phyloP scores from a whole-genome alignment of 108 stramenopile species.

The Skeletonema grethae region DNA sequence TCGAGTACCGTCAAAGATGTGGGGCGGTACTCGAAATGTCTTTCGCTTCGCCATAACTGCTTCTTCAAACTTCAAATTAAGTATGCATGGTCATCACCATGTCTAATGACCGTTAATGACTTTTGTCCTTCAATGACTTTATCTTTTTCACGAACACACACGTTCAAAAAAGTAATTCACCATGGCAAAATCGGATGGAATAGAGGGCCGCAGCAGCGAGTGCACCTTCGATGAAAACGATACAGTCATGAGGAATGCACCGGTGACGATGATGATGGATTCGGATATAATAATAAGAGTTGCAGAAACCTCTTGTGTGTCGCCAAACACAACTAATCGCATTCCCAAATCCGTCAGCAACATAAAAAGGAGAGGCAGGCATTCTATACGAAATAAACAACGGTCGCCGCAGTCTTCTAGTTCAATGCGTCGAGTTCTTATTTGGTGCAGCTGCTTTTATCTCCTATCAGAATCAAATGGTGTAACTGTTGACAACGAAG shows the following conservation, averaged over 20 bases:
- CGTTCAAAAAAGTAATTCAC: no score
- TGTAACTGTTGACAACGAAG: background rate
- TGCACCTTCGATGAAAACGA: background rate
- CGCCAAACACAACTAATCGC: background rate
- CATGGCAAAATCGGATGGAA: no score
- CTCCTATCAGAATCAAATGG: conserved; percentile 6
- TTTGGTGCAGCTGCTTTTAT: conserved; percentile 8
- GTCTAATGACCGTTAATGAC: no score
- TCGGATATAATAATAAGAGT: background rate
- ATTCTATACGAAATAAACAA: background rate
- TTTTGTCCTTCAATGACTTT: no score
- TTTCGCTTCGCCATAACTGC: no score
- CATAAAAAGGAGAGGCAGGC: background rate
- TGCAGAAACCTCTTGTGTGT: background rate
- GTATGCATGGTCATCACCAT: no score
- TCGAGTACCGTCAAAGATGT: no score
- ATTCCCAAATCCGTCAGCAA: background rate
- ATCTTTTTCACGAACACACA: no score
- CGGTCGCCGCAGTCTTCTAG: background rate
- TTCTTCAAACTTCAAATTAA: no score
- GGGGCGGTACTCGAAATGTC: no score
- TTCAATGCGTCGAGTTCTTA: background rate
- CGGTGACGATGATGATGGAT: background rate
- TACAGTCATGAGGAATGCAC: background rate
- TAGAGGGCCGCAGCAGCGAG: no score